Evolutionary conservation across 2,329 filamentous ascomycete species (phyloP).

Genomic region (Boeremia lycopersici): DNA sequence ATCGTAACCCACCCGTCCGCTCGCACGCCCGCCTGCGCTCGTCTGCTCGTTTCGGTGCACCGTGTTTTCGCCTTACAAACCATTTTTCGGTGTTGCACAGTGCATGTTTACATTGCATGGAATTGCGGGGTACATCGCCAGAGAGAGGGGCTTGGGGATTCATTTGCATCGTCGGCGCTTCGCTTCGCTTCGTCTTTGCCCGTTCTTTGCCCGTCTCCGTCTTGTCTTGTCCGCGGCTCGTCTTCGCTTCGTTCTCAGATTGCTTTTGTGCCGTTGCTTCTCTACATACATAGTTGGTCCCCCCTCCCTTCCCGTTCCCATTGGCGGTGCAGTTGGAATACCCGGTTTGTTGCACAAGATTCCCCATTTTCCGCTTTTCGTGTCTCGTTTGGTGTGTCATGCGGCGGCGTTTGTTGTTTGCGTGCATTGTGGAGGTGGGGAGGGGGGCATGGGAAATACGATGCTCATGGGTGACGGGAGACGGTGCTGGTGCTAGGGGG

Average conservation of each 20-base stretch:
- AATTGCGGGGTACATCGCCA: conserved; percentile 24
- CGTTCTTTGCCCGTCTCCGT: conserved; percentile 5
- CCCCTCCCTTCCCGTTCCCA: conserved; percentile 20
- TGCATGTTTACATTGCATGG: conserved; percentile 38
- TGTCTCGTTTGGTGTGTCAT: conserved; percentile 17
- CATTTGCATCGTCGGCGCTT: conserved; percentile 31
- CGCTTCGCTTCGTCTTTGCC: not conserved
- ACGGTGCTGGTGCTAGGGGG: not conserved
- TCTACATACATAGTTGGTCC: conserved; percentile 22
- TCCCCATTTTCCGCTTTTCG: conserved; percentile 27
- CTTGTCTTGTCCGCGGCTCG: no score
- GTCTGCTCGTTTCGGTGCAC: conserved; percentile 1
- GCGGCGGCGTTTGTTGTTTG: conserved; percentile 18
- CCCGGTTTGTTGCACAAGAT: conserved; percentile 34
- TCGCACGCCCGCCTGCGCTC: not conserved
- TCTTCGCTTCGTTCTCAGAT: conserved; percentile 17
- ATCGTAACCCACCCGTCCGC: not conserved
- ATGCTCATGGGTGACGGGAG: conserved; percentile 5
- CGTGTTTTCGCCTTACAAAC: conserved; percentile 13
- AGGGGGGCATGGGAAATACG: conserved; percentile 21
- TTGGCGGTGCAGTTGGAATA: conserved; percentile 20
- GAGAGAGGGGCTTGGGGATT: conserved; percentile 14
- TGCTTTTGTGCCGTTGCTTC: conserved; percentile 13
- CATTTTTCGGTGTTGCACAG: conserved; percentile 28
- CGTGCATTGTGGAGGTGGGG: conserved; percentile 18